Evolutionary conservation across 345 rosid species (phyloP).

Genomic region (Trapa incisa): DNA sequence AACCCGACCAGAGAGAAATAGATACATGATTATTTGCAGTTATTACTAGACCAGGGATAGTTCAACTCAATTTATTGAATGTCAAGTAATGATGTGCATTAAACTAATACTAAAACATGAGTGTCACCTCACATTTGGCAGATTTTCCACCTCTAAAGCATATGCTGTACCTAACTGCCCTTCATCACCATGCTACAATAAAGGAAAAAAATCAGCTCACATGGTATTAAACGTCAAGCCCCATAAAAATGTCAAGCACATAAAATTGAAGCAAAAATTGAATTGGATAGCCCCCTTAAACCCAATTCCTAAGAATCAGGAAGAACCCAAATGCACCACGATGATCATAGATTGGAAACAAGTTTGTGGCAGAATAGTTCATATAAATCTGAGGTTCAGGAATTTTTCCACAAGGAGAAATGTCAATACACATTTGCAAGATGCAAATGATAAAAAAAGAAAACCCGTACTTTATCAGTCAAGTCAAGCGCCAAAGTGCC

Average conservation of each 20-base stretch:
- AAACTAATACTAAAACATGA: constrained; percentile 4
- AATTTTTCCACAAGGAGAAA: too few relatives aligned
- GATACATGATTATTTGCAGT: too few relatives aligned
- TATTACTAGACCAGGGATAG: too few relatives aligned
- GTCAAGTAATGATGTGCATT: neutral
- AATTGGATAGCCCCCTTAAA: neutral
- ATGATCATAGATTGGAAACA: neutral
- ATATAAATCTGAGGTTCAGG: too few relatives aligned
- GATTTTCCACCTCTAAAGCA: constrained; percentile 67
- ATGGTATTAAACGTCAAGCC: neutral
- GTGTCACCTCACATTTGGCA: constrained; percentile 78
- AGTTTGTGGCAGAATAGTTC: neutral
- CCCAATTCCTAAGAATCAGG: neutral
- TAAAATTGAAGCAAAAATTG: too few relatives aligned
- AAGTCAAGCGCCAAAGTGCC: constrained; percentile 59
- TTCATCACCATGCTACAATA: constrained; percentile 73
- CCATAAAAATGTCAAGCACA: neutral
- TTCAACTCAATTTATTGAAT: too few relatives aligned
- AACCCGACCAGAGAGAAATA: too few relatives aligned
- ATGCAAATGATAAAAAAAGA: constrained; percentile 8
- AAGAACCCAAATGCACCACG: neutral
- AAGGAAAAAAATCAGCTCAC: constrained; percentile 3
- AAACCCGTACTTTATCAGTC: constrained; percentile 53
- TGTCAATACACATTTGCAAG: too few relatives aligned
- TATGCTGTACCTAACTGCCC: constrained; percentile 70